Percentiles rank a stretch among this genome's conserved stretches.
Evolutionary conservation across 2,329 filamentous ascomycete genomes (phyloP).

Genomic region (Saccharata proteae): DNA sequence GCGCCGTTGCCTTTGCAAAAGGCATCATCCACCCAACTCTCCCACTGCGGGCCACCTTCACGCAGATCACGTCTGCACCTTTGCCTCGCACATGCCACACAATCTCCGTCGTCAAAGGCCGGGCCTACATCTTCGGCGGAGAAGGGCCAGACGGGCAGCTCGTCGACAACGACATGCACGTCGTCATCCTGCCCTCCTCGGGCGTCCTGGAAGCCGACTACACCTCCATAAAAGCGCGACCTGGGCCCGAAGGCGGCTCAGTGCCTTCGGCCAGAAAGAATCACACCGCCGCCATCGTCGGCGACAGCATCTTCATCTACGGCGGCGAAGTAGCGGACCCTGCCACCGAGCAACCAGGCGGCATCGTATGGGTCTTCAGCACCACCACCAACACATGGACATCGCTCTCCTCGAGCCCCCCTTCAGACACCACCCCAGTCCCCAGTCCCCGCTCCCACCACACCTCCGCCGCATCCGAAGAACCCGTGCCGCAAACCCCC

Average conservation of each 20-base stretch:
- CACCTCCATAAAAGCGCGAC: conserved; percentile 22
- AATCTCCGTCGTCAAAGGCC: conserved; percentile 39
- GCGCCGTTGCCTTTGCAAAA: conserved; percentile 36
- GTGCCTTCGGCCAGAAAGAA: conserved; percentile 28
- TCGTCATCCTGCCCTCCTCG: conserved; percentile 37
- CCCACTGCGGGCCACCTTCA: conserved; percentile 39
- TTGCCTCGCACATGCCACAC: conserved; percentile 41
- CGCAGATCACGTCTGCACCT: conserved; percentile 31
- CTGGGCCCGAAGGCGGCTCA: conserved; percentile 21
- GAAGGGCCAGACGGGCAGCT: conserved; percentile 27
- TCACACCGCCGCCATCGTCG: conserved; percentile 31
- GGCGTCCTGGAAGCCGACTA: conserved; percentile 32
- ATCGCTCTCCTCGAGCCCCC: conserved; percentile 20
- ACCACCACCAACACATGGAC: conserved; percentile 30
- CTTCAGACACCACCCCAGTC: conserved; percentile 2
- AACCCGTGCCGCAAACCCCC: conserved; percentile 20
- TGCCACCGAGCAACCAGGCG: conserved; percentile 20
- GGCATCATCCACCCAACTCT: conserved; percentile 36
- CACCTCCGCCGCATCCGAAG: conserved; percentile 25
- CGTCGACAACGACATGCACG: conserved; percentile 40
- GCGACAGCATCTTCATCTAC: conserved; percentile 33
- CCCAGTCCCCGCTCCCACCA: conserved; percentile 24
- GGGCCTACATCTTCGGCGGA: conserved; percentile 46
- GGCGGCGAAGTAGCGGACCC: conserved; percentile 28
- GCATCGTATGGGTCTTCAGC: conserved; percentile 33